phyloP scores from a whole-genome alignment of 2,329 filamentous ascomycete species.

The Sporothrix luriei region DNA sequence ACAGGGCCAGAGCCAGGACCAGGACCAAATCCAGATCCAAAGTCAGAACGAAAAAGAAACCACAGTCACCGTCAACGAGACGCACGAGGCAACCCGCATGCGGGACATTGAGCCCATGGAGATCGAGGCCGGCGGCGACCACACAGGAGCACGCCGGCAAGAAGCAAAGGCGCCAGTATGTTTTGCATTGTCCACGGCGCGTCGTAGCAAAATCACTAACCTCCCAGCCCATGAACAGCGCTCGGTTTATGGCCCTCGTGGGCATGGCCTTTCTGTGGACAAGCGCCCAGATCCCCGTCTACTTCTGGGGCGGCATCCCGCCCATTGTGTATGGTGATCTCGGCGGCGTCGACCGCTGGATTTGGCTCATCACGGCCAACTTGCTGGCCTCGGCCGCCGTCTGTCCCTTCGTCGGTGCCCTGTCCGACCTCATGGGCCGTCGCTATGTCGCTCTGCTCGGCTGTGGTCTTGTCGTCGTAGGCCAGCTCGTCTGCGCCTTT shows the following conservation, averaged over 20 bases:
- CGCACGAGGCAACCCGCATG: neutral
- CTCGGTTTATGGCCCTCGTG: slow-evolving; percentile 38
- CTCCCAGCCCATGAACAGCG: slow-evolving; percentile 27
- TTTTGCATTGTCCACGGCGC: neutral
- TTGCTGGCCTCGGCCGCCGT: slow-evolving; percentile 60
- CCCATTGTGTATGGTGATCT: slow-evolving; percentile 62
- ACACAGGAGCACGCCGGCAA: slow-evolving; percentile 7
- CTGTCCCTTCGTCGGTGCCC: slow-evolving; percentile 66
- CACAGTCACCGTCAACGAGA: neutral
- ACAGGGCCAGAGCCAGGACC: neutral
- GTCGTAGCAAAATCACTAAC: neutral
- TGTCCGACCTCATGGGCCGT: slow-evolving; percentile 66
- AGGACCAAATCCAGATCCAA: neutral
- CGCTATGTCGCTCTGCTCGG: slow-evolving; percentile 61
- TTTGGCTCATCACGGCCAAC: slow-evolving; percentile 61
- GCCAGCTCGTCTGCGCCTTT: slow-evolving; percentile 62
- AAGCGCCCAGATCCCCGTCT: slow-evolving; percentile 40
- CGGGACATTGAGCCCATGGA: slow-evolving; percentile 21
- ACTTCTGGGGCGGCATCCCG: slow-evolving; percentile 47
- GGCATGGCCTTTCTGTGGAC: slow-evolving; percentile 41
- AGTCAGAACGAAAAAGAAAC: slow-evolving; percentile 9
- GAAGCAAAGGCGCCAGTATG: neutral
- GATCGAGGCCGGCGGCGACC: neutral
- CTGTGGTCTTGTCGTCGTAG: slow-evolving; percentile 56
- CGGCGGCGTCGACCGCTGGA: slow-evolving; percentile 61